phyloP scores from a whole-genome alignment of 2,329 filamentous ascomycete genomes.

The Mycosphaerella sp. region DNA sequence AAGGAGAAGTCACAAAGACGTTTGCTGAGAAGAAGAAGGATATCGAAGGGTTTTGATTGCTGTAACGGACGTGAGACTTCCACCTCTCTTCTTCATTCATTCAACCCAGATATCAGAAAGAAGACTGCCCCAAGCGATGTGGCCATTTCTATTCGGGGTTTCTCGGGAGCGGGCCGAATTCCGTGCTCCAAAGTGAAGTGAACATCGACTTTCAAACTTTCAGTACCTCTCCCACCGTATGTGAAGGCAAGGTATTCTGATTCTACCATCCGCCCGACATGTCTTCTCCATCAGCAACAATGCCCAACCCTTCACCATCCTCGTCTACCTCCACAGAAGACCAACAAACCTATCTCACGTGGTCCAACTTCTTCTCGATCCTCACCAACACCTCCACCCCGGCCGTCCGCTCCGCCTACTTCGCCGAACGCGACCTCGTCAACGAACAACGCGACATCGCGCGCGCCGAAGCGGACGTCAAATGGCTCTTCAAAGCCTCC shows the following conservation, averaged over 20 bases:
- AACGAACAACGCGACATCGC: constrained; percentile 74
- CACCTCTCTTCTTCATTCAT: no score
- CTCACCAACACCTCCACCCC: constrained; percentile 65
- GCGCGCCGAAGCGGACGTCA: constrained; percentile 72
- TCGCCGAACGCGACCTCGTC: constrained; percentile 65
- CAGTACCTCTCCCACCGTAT: background rate
- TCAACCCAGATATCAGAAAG: no score
- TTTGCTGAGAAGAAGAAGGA: no score
- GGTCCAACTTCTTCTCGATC: constrained; percentile 82
- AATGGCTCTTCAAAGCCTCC: constrained; percentile 78
- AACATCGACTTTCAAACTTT: background rate
- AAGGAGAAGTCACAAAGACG: no score
- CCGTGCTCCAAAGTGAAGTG: background rate
- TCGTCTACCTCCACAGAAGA: constrained; percentile 9
- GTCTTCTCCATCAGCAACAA: background rate
- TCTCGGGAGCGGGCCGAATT: no score
- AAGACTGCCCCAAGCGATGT: no score
- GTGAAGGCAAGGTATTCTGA: background rate
- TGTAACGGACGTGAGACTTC: no score
- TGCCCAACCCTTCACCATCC: constrained; percentile 15
- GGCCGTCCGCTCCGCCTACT: constrained; percentile 68
- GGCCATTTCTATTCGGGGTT: no score
- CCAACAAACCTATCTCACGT: constrained; percentile 47
- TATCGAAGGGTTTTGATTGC: no score
- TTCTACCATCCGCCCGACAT: background rate